Evolutionary conservation across 106 monocot species (phyloP), one percentile per base, ranked within the genome.

Genomic region (Chionographis japonica): DNA sequence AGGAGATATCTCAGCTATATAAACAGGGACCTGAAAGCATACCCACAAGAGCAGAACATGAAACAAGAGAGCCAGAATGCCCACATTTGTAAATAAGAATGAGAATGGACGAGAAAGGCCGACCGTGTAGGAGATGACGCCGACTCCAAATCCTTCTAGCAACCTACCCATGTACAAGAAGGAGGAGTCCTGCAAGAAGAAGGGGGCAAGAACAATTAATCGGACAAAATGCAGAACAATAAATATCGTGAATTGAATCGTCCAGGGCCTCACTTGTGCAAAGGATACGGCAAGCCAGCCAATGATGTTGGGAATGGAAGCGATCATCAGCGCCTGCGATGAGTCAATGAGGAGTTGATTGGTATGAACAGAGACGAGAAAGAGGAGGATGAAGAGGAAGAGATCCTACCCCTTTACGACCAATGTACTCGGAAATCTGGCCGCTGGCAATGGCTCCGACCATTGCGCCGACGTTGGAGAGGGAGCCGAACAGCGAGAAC

Each of bases 391-490:
- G 8, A 46, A 46, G 37, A 27, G 27, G 27, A 38, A 6, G 46
- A 46, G 46, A 8, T 1, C 65, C 51, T 76, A 95, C 95, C 82
- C 95, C 95, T 80, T 92, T 95, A 8, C 95, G 71, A 3, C 95
- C 95, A 39, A 92, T 86, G 72, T 95, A 89, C 77, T 95, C 91
- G 7, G 95, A 83, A 4, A 95, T 86, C 79, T 95, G 95, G 8
- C 95, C 91, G 56, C 95, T 95, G 17, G 91, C 84, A 19, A 95
- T 95, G 19, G 95, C 95, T 2, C 95, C 95, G 6, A 95, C 81
- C 95, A 95, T 95, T 36, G 91, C 95, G 3, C 95, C 95, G 12
- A 95, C 95, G 54, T 95, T 95, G 12, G 94, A 95, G 9, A 95
- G 79, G 6, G 94, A 95, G 7, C 94, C 94, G 36, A 95, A 95